A percentile compares a stretch with the other conserved stretches of the same genome.
Evolutionary conservation across 2,329 filamentous ascomycete species (phyloP).

Genomic region (Ophiostoma piceae): DNA sequence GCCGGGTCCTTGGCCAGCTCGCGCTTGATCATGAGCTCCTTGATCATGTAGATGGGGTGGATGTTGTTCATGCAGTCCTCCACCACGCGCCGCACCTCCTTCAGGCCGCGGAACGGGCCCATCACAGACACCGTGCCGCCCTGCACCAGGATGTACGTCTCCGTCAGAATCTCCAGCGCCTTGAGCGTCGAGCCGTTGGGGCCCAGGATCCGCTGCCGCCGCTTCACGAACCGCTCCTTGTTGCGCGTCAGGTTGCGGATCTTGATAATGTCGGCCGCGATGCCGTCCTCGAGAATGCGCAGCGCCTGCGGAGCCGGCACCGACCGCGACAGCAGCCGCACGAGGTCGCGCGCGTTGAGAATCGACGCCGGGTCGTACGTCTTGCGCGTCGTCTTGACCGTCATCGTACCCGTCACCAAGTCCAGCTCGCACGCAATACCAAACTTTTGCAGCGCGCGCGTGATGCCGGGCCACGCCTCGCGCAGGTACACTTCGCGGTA

Average conservation of each 20-base stretch:
- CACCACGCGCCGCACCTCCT: conserved; percentile 82
- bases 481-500: conserved; percentile 93
- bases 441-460: conserved; percentile 75
- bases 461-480: conserved; percentile 89
- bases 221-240: conserved; percentile 93
- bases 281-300: conserved; percentile 79
- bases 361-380: conserved; percentile 90
- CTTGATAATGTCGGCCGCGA: conserved; percentile 90
- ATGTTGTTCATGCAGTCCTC: conserved; percentile 97
- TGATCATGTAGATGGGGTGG: conserved; percentile 80
- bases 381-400: conserved; percentile 87
- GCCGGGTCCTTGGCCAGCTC: conserved; percentile 76
- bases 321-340: conserved; percentile 84
- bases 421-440: conserved; percentile 90
- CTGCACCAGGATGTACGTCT: conserved; percentile 90
- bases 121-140: conserved; percentile 89
- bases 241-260: conserved; percentile 84
- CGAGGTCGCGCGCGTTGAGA: conserved; percentile 86
- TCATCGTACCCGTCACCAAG: conserved; percentile 93
- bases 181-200: conserved; percentile 90
- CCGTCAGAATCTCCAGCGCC: conserved; percentile 84
- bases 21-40: conserved; percentile 77
- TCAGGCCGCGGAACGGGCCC: conserved; percentile 87
- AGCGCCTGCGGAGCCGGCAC: conserved; percentile 90
- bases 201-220: conserved; percentile 85